Evolutionary conservation across 2,329 filamentous ascomycete genomes (phyloP).

Genomic region (Herpomyces periplanetae): DNA sequence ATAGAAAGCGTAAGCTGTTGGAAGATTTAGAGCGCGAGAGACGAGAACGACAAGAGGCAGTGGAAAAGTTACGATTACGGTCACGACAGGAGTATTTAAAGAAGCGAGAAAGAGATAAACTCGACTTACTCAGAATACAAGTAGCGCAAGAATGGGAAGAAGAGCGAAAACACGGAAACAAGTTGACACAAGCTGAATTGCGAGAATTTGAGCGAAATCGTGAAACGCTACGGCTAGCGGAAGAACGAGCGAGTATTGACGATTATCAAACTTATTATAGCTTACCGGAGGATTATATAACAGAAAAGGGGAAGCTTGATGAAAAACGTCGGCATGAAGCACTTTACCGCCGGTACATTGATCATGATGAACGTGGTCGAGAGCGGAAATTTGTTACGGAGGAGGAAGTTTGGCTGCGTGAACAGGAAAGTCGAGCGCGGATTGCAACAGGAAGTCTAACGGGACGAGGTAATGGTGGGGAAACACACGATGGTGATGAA

Average conservation of each 20-base stretch:
- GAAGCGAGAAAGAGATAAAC: slow-evolving; percentile 51
- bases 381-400: slow-evolving; percentile 74
- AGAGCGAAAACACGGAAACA: slow-evolving; percentile 33
- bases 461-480: slow-evolving; percentile 32
- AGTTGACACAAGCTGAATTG: slow-evolving; percentile 35
- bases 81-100: slow-evolving; percentile 73
- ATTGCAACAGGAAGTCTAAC: slow-evolving; percentile 36
- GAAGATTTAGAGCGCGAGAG: too few relatives aligned
- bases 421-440: slow-evolving; percentile 56
- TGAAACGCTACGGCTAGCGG: slow-evolving; percentile 32
- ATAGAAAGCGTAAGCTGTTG: too few relatives aligned
- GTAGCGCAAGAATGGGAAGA: slow-evolving; percentile 46
- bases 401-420: slow-evolving; percentile 76
- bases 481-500: too few relatives aligned
- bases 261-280: slow-evolving; percentile 69
- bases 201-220: slow-evolving; percentile 61
- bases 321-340: slow-evolving; percentile 54
- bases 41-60: slow-evolving; percentile 24
- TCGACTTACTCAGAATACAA: slow-evolving; percentile 55
- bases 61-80: slow-evolving; percentile 39
- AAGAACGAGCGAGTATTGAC: slow-evolving; percentile 53
- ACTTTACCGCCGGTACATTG: slow-evolving; percentile 59
- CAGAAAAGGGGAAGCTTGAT: slow-evolving; percentile 61
- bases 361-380: slow-evolving; percentile 47
- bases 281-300: slow-evolving; percentile 80